Evolutionary conservation across 2,329 filamentous ascomycete genomes (phyloP).

Genomic region (Clarireedia hainanense): DNA sequence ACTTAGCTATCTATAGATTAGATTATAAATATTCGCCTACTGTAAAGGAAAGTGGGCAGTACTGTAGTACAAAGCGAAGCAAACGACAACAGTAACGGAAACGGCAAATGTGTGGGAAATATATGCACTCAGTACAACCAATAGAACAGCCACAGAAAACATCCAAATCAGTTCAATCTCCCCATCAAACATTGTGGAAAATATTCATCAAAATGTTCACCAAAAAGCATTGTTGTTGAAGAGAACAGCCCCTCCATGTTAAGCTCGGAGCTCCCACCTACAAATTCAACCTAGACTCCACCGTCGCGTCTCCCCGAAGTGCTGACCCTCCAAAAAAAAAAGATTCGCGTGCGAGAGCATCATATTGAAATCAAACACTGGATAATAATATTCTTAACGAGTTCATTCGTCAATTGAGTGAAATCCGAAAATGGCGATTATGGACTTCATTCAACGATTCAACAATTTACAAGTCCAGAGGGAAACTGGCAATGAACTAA

Average conservation of each 20-base stretch:
- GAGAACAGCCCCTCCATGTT: background rate
- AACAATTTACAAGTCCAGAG: conserved; percentile 36
- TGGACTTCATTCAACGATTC: conserved; percentile 42
- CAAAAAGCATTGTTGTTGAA: background rate
- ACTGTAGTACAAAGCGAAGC: no score
- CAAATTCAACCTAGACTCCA: background rate
- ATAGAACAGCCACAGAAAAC: no score
- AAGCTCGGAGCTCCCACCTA: background rate
- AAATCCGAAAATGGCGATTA: conserved; percentile 20
- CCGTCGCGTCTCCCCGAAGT: conserved; percentile 4
- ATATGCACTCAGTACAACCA: no score
- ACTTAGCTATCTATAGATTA: no score
- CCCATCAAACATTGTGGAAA: no score
- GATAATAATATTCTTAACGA: background rate
- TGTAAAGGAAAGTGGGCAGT: no score
- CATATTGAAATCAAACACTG: background rate
- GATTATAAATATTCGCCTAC: no score
- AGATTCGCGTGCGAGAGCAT: background rate
- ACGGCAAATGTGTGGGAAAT: no score
- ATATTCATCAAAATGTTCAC: no score
- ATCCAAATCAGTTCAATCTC: no score
- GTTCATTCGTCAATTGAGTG: background rate
- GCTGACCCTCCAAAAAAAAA: background rate
- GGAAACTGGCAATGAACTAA: conserved; percentile 36
- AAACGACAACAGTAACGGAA: no score